Evolutionary conservation across 176 grass and related monocot species (phyloP), one percentile per base, ranked within the genome.

Genomic region (Tillandsia fasciculata): DNA sequence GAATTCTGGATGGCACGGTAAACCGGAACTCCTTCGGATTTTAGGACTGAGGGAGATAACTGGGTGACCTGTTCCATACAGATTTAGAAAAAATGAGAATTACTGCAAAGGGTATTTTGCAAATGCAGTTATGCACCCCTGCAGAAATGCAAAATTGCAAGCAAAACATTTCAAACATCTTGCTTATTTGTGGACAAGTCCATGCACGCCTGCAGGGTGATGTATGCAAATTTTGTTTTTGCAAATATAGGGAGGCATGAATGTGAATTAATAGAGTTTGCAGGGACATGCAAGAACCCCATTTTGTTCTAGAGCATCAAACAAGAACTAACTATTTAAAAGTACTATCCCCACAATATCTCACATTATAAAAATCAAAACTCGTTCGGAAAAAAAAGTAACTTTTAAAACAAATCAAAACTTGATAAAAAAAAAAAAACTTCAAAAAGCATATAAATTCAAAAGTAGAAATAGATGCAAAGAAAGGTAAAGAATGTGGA

Each of bases 11-110:
- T 79, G 72, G 52, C 81, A 64, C 89, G 86, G 69, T 90, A 97
- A 61, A 97, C 86, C 73, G 79, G 77, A 63, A 97, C 76, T 63
- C 81, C 89, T 87, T 87, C 89, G 75, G 87, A 89, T 85, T 87
- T 93, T 70, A 97, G 80, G 68, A 97, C 82, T 78, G 94, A 83
- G 22, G 94, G 94, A 50, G 89, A 97, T 66, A 97, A 87, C 69
- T 97, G 94, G 1, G 94, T 97, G 64, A 97, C 94, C 94, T 97
- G 89, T 54, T 50, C 56, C 75, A 78, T 63, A 70, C 22, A 74
- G 69, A 85, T 69, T 56, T 26, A 66, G 15, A 59, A 58, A 42
- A 6, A 42, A 42, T 42, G 4, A 42, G 33, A 42, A 42, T 42
- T 42, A 42, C 29, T 0, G 8, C 33, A 42, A 42, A 42, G 33